Evolutionary conservation across 2,329 filamentous ascomycete species (phyloP), one percentile per base, ranked within the genome.

Genomic region (Herpotrichia juniperi): DNA sequence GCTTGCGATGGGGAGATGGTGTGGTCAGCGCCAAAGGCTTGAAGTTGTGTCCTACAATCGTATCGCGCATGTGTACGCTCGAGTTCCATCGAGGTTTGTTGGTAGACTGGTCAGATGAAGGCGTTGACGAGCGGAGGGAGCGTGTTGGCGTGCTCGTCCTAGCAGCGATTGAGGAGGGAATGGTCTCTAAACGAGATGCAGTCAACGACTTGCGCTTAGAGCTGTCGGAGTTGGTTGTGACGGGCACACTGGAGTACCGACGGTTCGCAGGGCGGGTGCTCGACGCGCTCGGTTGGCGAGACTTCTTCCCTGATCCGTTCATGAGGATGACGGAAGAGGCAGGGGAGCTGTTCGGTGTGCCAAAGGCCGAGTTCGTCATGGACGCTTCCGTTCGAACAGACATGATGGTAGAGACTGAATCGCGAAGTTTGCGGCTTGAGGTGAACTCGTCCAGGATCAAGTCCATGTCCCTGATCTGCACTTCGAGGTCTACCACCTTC

Each of bases 331-430:
- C 78, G 17, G 86, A 89, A 14, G 86, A 88, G 22, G 87, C 85
- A 22, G 87, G 87, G 4, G 87, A 89, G 61, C 78, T 84, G 46
- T 78, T 78, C 2, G 83, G 82, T 1, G 83, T 84, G 45, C 79
- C 91, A 40, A 86, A 76, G 42, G 84, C 83, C 63, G 90, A 93
- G 56, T 82, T 87, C 9, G 84, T 76, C 2, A 87, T 83, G 1
- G 90, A 92, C 46, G 85, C 83, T 67, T 96, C 91, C 60, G 90
- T 90, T 25, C 69, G 68, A 28, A 57, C 49, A 1, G 91, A 96
- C 3, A 96, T 80, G 73, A 97, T 91, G 62, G 90, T 97, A 0
- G 93, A 97, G 50, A 97, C 88, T 0, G 93, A 97, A 72, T 97
- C 93, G 42, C 93, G 85, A 43, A 97, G 80, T 62, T 93, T 89